Evolutionary conservation across 1,284 basidiomycete species (phyloP), one percentile per base, ranked within the genome.

Genomic region (Jaminaea rosea): DNA sequence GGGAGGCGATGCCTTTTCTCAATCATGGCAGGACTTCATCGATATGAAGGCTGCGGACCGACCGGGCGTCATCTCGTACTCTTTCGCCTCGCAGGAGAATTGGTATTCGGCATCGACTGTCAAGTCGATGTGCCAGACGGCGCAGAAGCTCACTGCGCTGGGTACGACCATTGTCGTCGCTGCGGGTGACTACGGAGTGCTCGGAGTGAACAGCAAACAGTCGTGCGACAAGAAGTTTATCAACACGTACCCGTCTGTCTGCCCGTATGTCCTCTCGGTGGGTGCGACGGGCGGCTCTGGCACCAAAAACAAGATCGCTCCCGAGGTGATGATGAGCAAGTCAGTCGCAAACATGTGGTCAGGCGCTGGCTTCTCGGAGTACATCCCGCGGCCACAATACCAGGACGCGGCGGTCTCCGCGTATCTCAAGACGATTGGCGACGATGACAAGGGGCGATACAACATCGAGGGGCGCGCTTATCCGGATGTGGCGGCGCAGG

Each of bases 121-220:
- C 8, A 8, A 31, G 29, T 8, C 29, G 29, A 31, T 31, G 29
- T 31, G 29, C 15, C 29, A 31, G 8, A 8, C 8, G 9, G 55
- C 55, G 17, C 27, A 50, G 42, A 49, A 53, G 45, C 50, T 59
- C 21, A 49, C 54, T 8, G 37, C 50, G 11, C 23, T 48, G 13
- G 56, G 56, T 9, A 57, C 55, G 13, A 59, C 56, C 4, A 52
- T 59, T 26, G 49, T 56, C 4, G 45, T 56, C 15, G 21, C 50
- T 4, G 50, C 52, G 2, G 56, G 54, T 11, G 56, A 59, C 32
- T 27, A 45, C 23, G 56, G 56, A 19, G 55, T 59, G 1, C 39
- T 19, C 17, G 49, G 50, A n/a, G 26, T 17, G 29, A 8, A 17
- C 21, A 44, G 21, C 24, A 21, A 26, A 9, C 44, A 42, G 17